phyloP scores from a whole-genome alignment of 2,329 filamentous ascomycete species.

The Curvularia hawaiiensis region DNA sequence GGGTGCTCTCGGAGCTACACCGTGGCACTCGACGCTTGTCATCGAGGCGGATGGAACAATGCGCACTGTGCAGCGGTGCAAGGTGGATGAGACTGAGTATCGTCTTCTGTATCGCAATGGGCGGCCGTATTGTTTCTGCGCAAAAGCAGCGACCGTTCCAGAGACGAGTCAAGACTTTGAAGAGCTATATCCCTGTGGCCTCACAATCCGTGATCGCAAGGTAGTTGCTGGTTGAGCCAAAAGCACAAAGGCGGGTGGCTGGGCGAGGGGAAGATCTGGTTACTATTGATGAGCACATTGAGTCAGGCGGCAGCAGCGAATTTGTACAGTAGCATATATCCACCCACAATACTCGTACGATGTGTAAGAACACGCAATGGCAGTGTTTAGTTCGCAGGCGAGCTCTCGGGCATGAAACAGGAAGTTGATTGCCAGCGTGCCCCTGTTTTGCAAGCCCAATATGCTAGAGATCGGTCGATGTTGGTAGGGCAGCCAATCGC shows the following conservation, averaged over 20 bases:
- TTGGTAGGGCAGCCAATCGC: slow-evolving; percentile 1
- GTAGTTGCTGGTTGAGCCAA: slow-evolving; percentile 43
- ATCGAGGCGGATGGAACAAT: slow-evolving; percentile 29
- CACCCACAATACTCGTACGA: neutral
- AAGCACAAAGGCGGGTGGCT: neutral
- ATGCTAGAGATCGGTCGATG: slow-evolving; percentile 12
- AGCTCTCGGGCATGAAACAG: neutral
- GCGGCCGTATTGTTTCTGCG: slow-evolving; percentile 32
- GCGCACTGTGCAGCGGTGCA: slow-evolving; percentile 25
- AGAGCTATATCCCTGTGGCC: slow-evolving; percentile 31
- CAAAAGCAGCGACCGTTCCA: slow-evolving; percentile 17
- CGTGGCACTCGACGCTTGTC: slow-evolving; percentile 33
- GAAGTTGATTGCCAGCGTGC: neutral
- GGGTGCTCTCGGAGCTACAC: slow-evolving; percentile 30
- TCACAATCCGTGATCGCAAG: slow-evolving; percentile 49
- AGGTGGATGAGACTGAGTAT: slow-evolving; percentile 24
- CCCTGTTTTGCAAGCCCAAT: neutral
- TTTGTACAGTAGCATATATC: neutral
- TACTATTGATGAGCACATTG: neutral
- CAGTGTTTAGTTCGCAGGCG: neutral
- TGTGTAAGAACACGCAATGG: neutral
- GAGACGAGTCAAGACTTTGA: slow-evolving; percentile 24
- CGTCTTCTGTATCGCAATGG: slow-evolving; percentile 30
- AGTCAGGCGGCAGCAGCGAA: neutral
- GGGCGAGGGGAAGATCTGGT: neutral